A percentile compares a stretch with the other conserved stretches of the same genome.
Evolutionary conservation across 768 basidiomycete species (phyloP).

Genomic region (Leccinum disarticulatum): DNA sequence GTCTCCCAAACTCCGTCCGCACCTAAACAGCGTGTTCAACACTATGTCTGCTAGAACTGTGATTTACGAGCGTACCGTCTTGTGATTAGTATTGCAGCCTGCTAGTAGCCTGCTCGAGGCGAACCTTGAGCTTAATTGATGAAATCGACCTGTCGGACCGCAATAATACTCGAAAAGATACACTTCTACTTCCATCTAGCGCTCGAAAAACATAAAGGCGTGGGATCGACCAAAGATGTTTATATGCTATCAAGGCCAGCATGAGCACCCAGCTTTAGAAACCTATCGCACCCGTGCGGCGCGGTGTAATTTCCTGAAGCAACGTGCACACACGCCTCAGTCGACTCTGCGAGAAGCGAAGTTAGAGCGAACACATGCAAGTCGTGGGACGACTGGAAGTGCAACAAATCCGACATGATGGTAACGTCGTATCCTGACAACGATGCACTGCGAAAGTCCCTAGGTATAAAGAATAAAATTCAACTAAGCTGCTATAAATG

Average conservation of each 20-base stretch:
- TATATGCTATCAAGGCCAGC: background rate
- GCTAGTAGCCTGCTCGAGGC: background rate
- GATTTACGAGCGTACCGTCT: background rate
- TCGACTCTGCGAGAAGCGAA: conserved; percentile 44
- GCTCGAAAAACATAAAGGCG: background rate
- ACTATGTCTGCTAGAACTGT: background rate
- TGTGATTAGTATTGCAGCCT: conserved; percentile 1
- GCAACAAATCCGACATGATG: conserved; percentile 71
- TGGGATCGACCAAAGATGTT: conserved; percentile 4
- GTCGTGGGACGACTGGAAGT: conserved; percentile 63
- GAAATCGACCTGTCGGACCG: background rate
- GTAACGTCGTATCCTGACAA: conserved; percentile 51
- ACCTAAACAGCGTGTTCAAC: conserved; percentile 18
- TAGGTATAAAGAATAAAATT: conserved; percentile 5
- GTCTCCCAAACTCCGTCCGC: conserved; percentile 9
- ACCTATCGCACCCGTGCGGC: conserved; percentile 50
- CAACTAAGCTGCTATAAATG: background rate
- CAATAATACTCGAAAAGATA: background rate
- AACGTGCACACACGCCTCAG: conserved; percentile 50
- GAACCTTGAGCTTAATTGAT: conserved; percentile 1
- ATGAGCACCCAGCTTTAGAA: conserved; percentile 34
- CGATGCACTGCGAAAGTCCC: conserved; percentile 14
- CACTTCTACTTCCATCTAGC: background rate
- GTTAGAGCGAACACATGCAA: conserved; percentile 51
- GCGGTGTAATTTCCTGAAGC: conserved; percentile 66